A percentile compares a stretch with the other conserved stretches of the same genome.
Conservation (phyloP, 139 green algal species). For the Chlorella sp. region DNA sequence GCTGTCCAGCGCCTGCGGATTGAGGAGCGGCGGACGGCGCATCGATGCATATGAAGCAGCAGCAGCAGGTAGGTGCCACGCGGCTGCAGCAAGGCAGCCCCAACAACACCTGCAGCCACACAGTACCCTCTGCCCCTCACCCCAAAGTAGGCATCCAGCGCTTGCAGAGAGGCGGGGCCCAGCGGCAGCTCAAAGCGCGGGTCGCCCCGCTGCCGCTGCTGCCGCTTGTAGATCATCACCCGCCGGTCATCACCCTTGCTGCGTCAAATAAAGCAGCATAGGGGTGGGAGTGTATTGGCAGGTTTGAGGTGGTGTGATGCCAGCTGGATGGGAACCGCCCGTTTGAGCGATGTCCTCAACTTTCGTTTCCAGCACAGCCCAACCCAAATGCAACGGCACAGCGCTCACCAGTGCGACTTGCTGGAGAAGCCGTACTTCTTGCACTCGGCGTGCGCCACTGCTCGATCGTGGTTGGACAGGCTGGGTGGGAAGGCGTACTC, state of each 20-base stretch:
- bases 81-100: too few relatives aligned
- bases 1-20: conserved; percentile 42
- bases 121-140: background rate
- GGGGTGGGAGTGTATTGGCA: too few relatives aligned
- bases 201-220: conserved; percentile 4
- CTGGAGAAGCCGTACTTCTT: conserved; percentile 72
- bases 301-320: too few relatives aligned
- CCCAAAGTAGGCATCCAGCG: conserved; percentile 50
- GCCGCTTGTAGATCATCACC: conserved; percentile 49
- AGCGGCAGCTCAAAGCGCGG: conserved; percentile 47
- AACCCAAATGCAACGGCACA: background rate
- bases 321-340: too few relatives aligned
- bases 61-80: too few relatives aligned
- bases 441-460: conserved; percentile 75
- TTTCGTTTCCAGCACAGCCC: too few relatives aligned
- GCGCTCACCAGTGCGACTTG: conserved; percentile 58
- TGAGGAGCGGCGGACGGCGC: conserved; percentile 46
- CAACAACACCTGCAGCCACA: too few relatives aligned
- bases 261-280: background rate
- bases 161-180: conserved; percentile 10
- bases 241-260: conserved; percentile 50
- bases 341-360: too few relatives aligned
- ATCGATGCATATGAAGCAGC: too few relatives aligned
- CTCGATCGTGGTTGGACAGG: conserved; percentile 80
- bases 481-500: conserved; percentile 69